phyloP scores from a whole-genome alignment of 2,329 filamentous ascomycete genomes.

The Lachnellula hyalina region DNA sequence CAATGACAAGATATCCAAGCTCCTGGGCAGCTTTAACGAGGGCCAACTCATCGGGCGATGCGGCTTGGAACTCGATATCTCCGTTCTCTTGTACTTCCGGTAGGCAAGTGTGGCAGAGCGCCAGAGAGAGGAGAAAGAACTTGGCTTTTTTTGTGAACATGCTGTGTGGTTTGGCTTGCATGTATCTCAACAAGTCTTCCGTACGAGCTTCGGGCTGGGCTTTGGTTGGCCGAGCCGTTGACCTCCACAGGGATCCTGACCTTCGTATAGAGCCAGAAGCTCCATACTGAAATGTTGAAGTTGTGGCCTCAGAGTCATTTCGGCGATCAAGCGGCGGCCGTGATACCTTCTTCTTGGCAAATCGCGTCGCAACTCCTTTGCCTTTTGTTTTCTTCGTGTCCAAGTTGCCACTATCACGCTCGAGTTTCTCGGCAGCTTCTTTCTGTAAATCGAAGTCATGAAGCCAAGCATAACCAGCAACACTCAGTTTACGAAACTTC shows the following conservation, averaged over 20 bases:
- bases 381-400: constrained; percentile 19
- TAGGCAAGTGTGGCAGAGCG: constrained; percentile 85
- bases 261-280: constrained; percentile 16
- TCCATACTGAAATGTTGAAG: background rate
- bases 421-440: constrained; percentile 19
- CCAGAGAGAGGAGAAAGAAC: constrained; percentile 78
- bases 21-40: constrained; percentile 81
- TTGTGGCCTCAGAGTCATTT: constrained; percentile 2
- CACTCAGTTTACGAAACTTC: constrained; percentile 89
- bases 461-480: constrained; percentile 84
- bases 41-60: constrained; percentile 85
- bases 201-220: constrained; percentile 58
- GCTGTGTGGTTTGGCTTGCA: constrained; percentile 69
- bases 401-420: constrained; percentile 1
- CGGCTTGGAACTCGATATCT: constrained; percentile 74
- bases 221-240: constrained; percentile 29
- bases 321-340: background rate
- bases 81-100: constrained; percentile 69
- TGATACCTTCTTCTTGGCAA: constrained; percentile 9
- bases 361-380: constrained; percentile 17
- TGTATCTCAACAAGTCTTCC: constrained; percentile 69
- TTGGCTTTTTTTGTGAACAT: constrained; percentile 72
- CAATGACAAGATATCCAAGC: constrained; percentile 71
- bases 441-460: constrained; percentile 61
- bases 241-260: constrained; percentile 28